Evolutionary conservation across 805 yeast genomes (phyloP).

Genomic region (Yamadazyma laniorum): DNA sequence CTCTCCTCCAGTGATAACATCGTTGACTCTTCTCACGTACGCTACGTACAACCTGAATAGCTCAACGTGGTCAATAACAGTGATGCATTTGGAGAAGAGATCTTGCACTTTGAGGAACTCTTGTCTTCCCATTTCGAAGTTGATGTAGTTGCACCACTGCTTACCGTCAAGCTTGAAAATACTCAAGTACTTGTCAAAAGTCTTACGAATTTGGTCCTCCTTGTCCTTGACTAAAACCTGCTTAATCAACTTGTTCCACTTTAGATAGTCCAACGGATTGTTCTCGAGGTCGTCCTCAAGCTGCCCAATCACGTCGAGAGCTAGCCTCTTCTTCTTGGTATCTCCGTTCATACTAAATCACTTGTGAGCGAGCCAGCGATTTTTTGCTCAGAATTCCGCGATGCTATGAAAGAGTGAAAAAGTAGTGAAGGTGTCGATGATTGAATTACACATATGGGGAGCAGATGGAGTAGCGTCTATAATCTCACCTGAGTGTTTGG

Average conservation of each 20-base stretch:
- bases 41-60: constrained; percentile 77
- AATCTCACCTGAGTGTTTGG: constrained; percentile 53
- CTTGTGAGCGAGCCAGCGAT: background rate
- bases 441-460: constrained; percentile 55
- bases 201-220: constrained; percentile 55
- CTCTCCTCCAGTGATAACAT: constrained; percentile 77
- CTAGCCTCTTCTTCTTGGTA: constrained; percentile 8
- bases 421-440: constrained; percentile 9
- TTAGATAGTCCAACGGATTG: constrained; percentile 51
- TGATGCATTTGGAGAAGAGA: constrained; percentile 62
- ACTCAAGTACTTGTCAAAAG: constrained; percentile 58
- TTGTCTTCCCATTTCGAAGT: constrained; percentile 59
- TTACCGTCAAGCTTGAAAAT: constrained; percentile 60
- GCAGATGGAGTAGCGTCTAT: constrained; percentile 32
- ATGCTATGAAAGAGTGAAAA: constrained; percentile 8
- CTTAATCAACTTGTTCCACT: constrained; percentile 58
- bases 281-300: constrained; percentile 53
- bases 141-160: constrained; percentile 75
- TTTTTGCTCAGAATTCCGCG: background rate
- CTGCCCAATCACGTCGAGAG: constrained; percentile 55
- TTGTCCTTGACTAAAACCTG: constrained; percentile 51
- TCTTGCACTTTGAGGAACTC: constrained; percentile 67
- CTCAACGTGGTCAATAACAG: constrained; percentile 59
- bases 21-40: constrained; percentile 70
- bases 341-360: constrained; percentile 1